phyloP scores from a whole-genome alignment of 768 basidiomycete genomes.

The Trametes elegans region DNA sequence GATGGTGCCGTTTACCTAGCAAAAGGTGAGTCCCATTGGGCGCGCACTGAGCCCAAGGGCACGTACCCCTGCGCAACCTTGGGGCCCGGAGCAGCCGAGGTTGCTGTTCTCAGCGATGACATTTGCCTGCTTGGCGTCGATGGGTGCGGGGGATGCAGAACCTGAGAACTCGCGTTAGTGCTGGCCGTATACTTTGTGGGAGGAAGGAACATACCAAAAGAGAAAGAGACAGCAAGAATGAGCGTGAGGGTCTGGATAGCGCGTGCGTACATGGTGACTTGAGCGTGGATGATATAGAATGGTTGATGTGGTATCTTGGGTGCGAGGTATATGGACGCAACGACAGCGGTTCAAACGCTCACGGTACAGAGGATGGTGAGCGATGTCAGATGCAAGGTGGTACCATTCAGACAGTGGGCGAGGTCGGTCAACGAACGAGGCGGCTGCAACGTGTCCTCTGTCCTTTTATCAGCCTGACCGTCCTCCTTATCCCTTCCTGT shows the following conservation, averaged over 20 bases:
- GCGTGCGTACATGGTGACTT: conserved; percentile 8
- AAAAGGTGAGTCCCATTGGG: background rate
- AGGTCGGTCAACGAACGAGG: conserved; percentile 14
- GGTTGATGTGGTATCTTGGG: conserved; percentile 4
- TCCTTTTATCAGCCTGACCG: background rate
- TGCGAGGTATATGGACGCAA: conserved; percentile 11
- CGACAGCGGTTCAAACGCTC: too few relatives aligned
- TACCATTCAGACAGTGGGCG: too few relatives aligned
- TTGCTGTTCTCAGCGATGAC: conserved; percentile 14
- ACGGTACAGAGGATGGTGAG: too few relatives aligned
- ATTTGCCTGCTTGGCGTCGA: conserved; percentile 13
- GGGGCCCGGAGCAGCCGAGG: conserved; percentile 6
- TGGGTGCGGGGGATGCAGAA: conserved; percentile 14
- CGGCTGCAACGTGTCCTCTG: too few relatives aligned
- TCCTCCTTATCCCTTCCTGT: background rate
- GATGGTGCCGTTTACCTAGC: conserved; percentile 2
- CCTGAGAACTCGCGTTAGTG: background rate
- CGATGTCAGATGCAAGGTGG: too few relatives aligned
- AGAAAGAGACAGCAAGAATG: conserved; percentile 2
- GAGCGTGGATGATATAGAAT: background rate
- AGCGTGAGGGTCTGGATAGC: conserved; percentile 10
- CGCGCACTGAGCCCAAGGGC: too few relatives aligned
- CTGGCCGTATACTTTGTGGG: too few relatives aligned
- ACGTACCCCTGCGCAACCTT: conserved; percentile 10
- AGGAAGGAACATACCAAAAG: conserved; percentile 10